Percentiles rank a stretch among this genome's conserved stretches.
Evolutionary conservation across 1,139 yeast genomes (phyloP).

Genomic region (Zygosaccharomyces sapae): DNA sequence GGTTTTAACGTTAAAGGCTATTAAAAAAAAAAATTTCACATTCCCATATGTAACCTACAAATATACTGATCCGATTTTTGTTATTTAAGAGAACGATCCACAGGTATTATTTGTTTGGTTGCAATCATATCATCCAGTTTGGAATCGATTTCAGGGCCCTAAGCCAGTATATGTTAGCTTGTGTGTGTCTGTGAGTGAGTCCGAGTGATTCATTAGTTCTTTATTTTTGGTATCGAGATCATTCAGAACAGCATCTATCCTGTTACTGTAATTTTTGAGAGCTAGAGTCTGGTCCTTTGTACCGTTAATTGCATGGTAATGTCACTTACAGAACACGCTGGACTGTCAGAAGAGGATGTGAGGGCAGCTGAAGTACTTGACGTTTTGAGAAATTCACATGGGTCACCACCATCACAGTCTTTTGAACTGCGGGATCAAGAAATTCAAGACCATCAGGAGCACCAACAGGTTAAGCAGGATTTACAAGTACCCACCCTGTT

Average conservation of each 20-base stretch:
- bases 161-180: too few relatives aligned
- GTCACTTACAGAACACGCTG: conserved; percentile 12
- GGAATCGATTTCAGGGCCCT: too few relatives aligned
- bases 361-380: conserved; percentile 32
- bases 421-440: not conserved
- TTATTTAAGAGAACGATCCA: too few relatives aligned
- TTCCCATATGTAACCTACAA: not conserved
- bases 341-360: conserved; percentile 27
- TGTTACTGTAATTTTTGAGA: not conserved
- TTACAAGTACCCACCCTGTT: conserved; percentile 13
- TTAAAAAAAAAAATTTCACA: not conserved
- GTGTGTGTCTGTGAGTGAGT: too few relatives aligned
- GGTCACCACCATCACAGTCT: conserved; percentile 8
- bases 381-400: conserved; percentile 28
- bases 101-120: too few relatives aligned
- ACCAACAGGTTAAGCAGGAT: not conserved
- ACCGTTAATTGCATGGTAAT: not conserved
- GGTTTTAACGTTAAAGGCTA: not conserved
- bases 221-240: too few relatives aligned
- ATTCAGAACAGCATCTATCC: too few relatives aligned
- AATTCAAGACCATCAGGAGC: conserved; percentile 1
- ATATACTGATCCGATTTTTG: not conserved
- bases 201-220: too few relatives aligned
- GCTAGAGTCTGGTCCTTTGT: not conserved
- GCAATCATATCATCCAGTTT: too few relatives aligned